Conservation (phyloP, 1,284 basidiomycete species). For the Peniophora sp. region DNA sequence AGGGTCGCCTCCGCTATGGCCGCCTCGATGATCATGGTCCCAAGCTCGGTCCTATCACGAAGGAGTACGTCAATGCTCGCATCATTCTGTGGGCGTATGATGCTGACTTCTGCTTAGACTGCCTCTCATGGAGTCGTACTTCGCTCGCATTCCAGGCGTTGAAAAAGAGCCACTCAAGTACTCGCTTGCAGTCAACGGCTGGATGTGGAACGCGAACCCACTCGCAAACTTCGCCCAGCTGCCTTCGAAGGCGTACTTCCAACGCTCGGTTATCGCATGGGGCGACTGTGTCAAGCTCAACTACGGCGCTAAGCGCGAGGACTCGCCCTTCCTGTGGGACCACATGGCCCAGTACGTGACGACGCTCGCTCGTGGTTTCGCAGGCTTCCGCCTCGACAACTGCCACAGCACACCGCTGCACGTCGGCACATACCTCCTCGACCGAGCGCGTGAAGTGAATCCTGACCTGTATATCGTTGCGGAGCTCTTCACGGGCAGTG, state of each 20-base stretch:
- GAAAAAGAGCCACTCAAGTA: slow-evolving; percentile 63
- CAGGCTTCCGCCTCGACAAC: slow-evolving; percentile 97
- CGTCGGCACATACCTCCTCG: slow-evolving; percentile 88
- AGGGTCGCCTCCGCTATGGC: slow-evolving; percentile 72
- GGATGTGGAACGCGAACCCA: slow-evolving; percentile 98
- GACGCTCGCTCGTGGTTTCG: slow-evolving; percentile 74
- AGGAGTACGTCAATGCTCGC: slow-evolving; percentile 49
- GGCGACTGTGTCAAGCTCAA: slow-evolving; percentile 96
- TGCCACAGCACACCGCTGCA: slow-evolving; percentile 96
- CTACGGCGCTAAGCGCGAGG: slow-evolving; percentile 71
- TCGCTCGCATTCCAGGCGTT: slow-evolving; percentile 70
- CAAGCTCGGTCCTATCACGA: slow-evolving; percentile 74
- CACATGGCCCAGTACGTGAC: slow-evolving; percentile 89
- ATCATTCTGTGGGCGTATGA: neutral
- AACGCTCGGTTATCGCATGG: slow-evolving; percentile 96
- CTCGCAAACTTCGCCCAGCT: slow-evolving; percentile 92
- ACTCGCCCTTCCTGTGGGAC: slow-evolving; percentile 93
- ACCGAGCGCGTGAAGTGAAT: slow-evolving; percentile 82
- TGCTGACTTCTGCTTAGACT: slow-evolving; percentile 34
- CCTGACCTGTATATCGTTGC: slow-evolving; percentile 94
- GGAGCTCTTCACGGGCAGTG: slow-evolving; percentile 93
- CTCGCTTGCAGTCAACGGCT: slow-evolving; percentile 93
- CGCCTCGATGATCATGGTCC: slow-evolving; percentile 80
- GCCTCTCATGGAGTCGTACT: slow-evolving; percentile 84
- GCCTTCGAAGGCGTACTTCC: slow-evolving; percentile 93